Conservation (phyloP, 345 rosid species). For the Carallia brachiata region DNA sequence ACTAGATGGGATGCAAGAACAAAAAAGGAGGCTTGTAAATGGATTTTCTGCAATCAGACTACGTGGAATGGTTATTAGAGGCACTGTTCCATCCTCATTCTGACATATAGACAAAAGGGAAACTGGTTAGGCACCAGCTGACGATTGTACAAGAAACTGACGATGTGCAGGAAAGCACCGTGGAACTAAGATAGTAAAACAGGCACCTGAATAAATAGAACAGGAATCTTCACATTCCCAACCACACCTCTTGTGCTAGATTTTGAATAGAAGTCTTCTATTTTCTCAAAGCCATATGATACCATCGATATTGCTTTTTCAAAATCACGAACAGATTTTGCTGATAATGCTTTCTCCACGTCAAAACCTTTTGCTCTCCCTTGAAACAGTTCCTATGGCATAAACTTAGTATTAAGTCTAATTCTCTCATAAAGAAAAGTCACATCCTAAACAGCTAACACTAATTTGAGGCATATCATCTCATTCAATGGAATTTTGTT, state of each 20-base stretch:
- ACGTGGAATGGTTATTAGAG: conserved; percentile 68
- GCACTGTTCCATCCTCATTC: conserved; percentile 76
- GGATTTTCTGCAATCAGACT: conserved; percentile 89
- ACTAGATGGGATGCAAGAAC: conserved; percentile 51
- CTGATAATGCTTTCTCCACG: conserved; percentile 69
- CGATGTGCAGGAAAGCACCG: conserved; percentile 1
- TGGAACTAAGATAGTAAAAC: conserved; percentile 11
- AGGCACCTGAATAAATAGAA: conserved; percentile 87
- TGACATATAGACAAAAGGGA: conserved; percentile 39
- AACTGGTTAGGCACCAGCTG: conserved; percentile 21
- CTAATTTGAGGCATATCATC: conserved; percentile 8
- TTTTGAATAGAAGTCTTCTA: conserved; percentile 85
- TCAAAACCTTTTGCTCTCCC: conserved; percentile 81
- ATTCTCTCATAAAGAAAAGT: conserved; percentile 3
- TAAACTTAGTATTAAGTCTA: conserved; percentile 16
- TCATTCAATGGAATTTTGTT: neutral
- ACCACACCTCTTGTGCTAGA: no score
- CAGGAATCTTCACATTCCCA: conserved; percentile 81
- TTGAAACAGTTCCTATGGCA: conserved; percentile 72
- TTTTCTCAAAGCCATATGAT: conserved; percentile 64
- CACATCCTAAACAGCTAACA: neutral
- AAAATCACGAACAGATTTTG: conserved; percentile 87
- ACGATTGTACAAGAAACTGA: conserved; percentile 4
- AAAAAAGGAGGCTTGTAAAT: conserved; percentile 75
- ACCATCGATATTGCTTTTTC: conserved; percentile 88